These are phyloP conservation scores for Xylaria telfairii DNA, from an alignment of 495 filamentous ascomycete species.

Conservation along the genomic window DNA sequence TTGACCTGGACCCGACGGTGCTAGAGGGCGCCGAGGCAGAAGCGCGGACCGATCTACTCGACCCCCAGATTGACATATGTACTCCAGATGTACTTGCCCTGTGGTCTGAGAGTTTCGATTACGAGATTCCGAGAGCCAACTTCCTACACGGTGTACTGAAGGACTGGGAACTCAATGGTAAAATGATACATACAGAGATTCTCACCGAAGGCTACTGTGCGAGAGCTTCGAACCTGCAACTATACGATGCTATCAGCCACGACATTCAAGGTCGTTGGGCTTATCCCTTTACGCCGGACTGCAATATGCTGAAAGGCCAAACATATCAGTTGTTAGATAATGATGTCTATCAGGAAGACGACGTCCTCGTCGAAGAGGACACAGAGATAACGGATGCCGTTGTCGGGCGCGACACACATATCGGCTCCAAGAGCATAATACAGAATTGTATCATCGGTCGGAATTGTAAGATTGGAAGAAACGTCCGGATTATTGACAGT, in stretches of 20 bases:
- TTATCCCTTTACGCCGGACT: slow-evolving; percentile 93
- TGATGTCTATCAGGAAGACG: slow-evolving; percentile 73
- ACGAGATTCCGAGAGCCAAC: slow-evolving; percentile 83
- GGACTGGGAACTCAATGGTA: slow-evolving; percentile 95
- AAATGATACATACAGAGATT: slow-evolving; percentile 92
- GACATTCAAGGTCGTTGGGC: slow-evolving; percentile 89
- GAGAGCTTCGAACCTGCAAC: slow-evolving; percentile 80
- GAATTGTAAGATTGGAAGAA: slow-evolving; percentile 82
- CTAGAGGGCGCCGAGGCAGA: slow-evolving; percentile 75
- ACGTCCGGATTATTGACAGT: slow-evolving; percentile 77
- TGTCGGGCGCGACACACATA: slow-evolving; percentile 75
- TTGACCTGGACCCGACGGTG: slow-evolving; percentile 69
- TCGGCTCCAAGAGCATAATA: slow-evolving; percentile 74
- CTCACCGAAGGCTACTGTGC: slow-evolving; percentile 80
- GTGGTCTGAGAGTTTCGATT: slow-evolving; percentile 98
- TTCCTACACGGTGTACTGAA: slow-evolving; percentile 92
- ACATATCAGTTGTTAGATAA: slow-evolving; percentile 75
- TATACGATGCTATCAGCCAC: slow-evolving; percentile 89
- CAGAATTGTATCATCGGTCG: slow-evolving; percentile 79
- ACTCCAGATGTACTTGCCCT: slow-evolving; percentile 92
- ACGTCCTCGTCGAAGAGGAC: slow-evolving; percentile 63
- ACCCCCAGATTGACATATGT: slow-evolving; percentile 97
- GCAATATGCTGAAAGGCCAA: slow-evolving; percentile 78
- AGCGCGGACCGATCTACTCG: slow-evolving; percentile 85
- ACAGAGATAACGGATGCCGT: slow-evolving; percentile 63